Base-by-base conservation (phyloP, 345 rosid species). In the Aegle marmelos region DNA sequence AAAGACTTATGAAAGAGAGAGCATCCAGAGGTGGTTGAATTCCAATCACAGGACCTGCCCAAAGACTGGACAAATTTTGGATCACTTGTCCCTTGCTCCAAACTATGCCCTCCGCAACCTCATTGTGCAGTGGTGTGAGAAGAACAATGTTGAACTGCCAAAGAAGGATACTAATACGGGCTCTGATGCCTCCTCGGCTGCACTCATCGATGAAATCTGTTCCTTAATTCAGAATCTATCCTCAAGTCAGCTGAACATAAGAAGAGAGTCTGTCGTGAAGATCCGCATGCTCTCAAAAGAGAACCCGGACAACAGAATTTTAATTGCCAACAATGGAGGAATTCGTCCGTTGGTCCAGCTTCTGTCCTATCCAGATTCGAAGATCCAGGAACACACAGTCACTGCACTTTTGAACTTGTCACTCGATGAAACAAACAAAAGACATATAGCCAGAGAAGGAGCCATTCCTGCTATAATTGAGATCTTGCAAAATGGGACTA, bases 321-420 rank as follows among this genome's bases (percentile, higher is more conserved):
- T 85, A 68, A 87, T 90, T 3, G 94, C 91, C 41, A 87, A 78
- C 58, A 71, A 37, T 21, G 92, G 94, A 33, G 94, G 86, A 60
- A 84, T 89, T 83, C 79, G 83, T 9, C 88, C 77, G 1, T 68
- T 89, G 77, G 85, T 90, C 66, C 83, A 84, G 76, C 89, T 89
- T 24, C 57, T 90, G 83, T 82, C 85, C 8, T 84, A 64, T 74
- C 89, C 84, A 3, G 89, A 90, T 36, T 76, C 82, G 11, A 81
- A 81, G 75, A 82, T 88, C 77, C 92, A 86, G 75, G 94, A 89
- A 56, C 91, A 90, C n/a, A 72, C 94, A 1, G 94, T 89, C 24
- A 90, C 94, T 5, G 94, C 91, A 7, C 86, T 90, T 9, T 81
- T 90, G 79, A 90, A 90, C 80, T 72, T 90, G 77, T 90, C 92